phyloP scores from a whole-genome alignment of 805 yeast species.

The Ogataea dorogensis region DNA sequence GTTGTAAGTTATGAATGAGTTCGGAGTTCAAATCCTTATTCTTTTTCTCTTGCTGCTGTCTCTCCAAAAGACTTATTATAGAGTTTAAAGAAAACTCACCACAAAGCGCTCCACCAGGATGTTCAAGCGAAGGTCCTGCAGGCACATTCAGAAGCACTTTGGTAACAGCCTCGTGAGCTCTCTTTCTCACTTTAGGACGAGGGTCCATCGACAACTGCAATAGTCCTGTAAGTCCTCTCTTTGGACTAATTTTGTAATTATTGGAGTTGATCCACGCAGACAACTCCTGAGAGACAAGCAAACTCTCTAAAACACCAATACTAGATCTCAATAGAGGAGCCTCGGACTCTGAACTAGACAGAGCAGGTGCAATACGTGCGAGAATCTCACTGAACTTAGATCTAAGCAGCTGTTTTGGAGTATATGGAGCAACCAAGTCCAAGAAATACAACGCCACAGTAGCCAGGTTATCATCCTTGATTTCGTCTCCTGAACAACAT shows the following conservation, averaged over 20 bases:
- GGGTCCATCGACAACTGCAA: conserved; percentile 79
- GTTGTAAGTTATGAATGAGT: conserved; percentile 73
- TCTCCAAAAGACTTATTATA: conserved; percentile 46
- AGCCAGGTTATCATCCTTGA: conserved; percentile 62
- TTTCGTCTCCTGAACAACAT: conserved; percentile 51
- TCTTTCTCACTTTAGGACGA: conserved; percentile 92
- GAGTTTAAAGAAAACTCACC: conserved; percentile 66
- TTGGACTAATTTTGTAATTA: conserved; percentile 60
- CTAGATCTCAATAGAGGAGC: conserved; percentile 83
- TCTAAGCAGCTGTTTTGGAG: conserved; percentile 66
- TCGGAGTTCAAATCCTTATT: conserved; percentile 51
- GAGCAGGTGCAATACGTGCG: conserved; percentile 75
- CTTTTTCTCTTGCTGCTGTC: conserved; percentile 31
- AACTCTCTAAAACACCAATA: conserved; percentile 78
- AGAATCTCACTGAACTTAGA: conserved; percentile 76
- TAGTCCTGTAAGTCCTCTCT: conserved; percentile 75
- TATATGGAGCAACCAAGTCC: conserved; percentile 72
- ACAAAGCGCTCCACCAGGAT: conserved; percentile 69
- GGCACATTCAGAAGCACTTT: conserved; percentile 66
- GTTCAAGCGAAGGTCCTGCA: conserved; percentile 72
- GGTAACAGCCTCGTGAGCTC: conserved; percentile 88
- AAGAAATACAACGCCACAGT: conserved; percentile 76
- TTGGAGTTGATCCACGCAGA: conserved; percentile 67
- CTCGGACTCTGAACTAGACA: conserved; percentile 64
- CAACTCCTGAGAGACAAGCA: conserved; percentile 76